Base-by-base conservation (phyloP, 2,329 filamentous ascomycete species). In the Fusarium oxysporum region DNA sequence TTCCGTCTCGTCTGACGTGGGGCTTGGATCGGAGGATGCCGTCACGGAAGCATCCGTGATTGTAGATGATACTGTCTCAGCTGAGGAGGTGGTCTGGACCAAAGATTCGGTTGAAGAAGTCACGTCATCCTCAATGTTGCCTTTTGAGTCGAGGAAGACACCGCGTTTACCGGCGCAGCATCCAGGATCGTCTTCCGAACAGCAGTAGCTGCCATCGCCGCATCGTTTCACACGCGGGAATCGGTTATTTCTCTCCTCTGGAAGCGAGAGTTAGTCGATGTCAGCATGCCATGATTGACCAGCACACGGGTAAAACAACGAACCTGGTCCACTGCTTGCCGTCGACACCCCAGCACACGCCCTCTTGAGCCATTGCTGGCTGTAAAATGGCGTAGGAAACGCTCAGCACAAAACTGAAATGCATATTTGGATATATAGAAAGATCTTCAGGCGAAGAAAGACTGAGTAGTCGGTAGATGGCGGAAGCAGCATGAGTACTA, bases 171-270 rank as follows among this genome's bases (percentile, higher is more conserved):
- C 65, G 7, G 64, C 44, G 6, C 68, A 76, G 10, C 73, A 76
- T 8, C 62, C 60, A 23, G 40, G 41, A 25, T 75, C 68, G n/a
- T 74, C 53, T 14, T 76, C 33, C 1, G 8, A 60, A 25, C 68
- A 76, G n/a, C 71, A 76, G n/a, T 55, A 68, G n/a, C 70, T 72
- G 2, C 74, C 73, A 51, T 76, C 68, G 1, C 62, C 43, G 37
- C 73, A 76, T 25, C 35, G n/a, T 12, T 45, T 58, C 10, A 73
- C 70, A 4, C 73, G 54, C 8, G 72, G 73, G 13, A 75, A 65
- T 6, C 65, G 25, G 13, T 65, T 60, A 8, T 66, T 62, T 9
- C 38, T 61, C 30, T 72, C 68, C 17, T 70, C 69, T 75, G 11
- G 5, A 1, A 17, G 12, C 0, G 7, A 25, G 25, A 25, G 25